phyloP scores from a whole-genome alignment of 179 eudicot species.

The Pouteria campechiana region DNA sequence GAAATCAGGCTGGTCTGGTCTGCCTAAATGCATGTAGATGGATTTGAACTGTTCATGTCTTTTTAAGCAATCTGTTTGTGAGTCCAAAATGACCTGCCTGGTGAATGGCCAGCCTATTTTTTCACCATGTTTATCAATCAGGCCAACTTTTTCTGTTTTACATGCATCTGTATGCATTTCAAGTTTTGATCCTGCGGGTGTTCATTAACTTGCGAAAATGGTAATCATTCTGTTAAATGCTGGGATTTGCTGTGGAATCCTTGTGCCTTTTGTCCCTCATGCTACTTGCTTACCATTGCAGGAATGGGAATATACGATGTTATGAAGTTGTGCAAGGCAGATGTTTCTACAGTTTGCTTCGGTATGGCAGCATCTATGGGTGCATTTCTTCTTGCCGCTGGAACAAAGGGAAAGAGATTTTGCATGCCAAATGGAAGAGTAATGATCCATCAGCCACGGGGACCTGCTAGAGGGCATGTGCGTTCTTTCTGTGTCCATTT shows the following conservation, averaged over 20 bases:
- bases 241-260: background rate
- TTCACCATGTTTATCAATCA: no score
- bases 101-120: no score
- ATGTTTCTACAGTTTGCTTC: slow-evolving; percentile 78
- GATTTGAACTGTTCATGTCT: no score
- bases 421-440: slow-evolving; percentile 96
- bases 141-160: no score
- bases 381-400: slow-evolving; percentile 91
- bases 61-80: no score
- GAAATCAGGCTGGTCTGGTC: no score
- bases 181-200: no score
- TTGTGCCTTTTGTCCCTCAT: background rate
- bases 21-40: no score
- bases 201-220: no score
- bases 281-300: slow-evolving; percentile 7
- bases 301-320: slow-evolving; percentile 99
- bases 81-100: no score
- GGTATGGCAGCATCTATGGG: slow-evolving; percentile 98
- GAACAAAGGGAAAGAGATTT: slow-evolving; percentile 79
- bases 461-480: slow-evolving; percentile 61
- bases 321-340: slow-evolving; percentile 93
- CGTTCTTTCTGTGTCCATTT: slow-evolving; percentile 1
- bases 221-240: no score
- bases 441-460: slow-evolving; percentile 83
- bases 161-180: no score